These are phyloP conservation scores for Pseudogymnoascus sp. DNA, from an alignment of 2,329 filamentous ascomycete genomes.

Conservation along the genomic window DNA sequence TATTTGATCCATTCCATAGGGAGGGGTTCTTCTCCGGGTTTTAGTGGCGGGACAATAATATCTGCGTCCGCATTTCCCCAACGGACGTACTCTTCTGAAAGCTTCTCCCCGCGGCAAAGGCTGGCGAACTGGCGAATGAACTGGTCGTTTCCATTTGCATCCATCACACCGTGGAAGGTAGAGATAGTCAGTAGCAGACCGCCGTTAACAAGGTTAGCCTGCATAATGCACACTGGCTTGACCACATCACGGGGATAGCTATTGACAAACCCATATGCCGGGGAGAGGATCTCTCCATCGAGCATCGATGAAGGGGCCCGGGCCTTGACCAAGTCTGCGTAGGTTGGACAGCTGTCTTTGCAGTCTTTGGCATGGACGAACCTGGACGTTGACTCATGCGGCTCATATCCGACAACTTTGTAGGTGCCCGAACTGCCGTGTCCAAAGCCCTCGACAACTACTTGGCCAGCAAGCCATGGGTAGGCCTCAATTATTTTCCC, in stretches of 20 bases:
- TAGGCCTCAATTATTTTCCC: neutral
- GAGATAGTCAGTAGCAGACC: neutral
- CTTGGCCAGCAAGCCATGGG: conserved; percentile 11
- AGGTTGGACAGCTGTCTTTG: neutral
- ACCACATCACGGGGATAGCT: neutral
- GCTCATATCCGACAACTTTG: neutral
- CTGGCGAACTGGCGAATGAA: neutral
- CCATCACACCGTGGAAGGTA: conserved; percentile 1
- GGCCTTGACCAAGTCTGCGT: neutral
- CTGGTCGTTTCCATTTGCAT: neutral
- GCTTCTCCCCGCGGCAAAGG: neutral
- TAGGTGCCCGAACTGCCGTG: conserved; percentile 9
- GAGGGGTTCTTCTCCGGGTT: neutral
- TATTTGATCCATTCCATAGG: neutral
- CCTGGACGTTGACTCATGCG: neutral
- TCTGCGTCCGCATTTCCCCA: neutral
- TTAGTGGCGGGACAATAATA: neutral
- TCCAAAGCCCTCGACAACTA: neutral
- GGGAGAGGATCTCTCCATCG: neutral
- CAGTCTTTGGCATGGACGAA: conserved; percentile 1
- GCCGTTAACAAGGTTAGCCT: neutral
- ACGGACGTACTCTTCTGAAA: neutral
- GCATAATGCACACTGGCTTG: neutral
- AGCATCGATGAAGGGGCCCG: neutral
- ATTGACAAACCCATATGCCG: neutral